Evolutionary conservation across 495 filamentous ascomycete genomes (phyloP).

Genomic region (Articulospora tetracladia): DNA sequence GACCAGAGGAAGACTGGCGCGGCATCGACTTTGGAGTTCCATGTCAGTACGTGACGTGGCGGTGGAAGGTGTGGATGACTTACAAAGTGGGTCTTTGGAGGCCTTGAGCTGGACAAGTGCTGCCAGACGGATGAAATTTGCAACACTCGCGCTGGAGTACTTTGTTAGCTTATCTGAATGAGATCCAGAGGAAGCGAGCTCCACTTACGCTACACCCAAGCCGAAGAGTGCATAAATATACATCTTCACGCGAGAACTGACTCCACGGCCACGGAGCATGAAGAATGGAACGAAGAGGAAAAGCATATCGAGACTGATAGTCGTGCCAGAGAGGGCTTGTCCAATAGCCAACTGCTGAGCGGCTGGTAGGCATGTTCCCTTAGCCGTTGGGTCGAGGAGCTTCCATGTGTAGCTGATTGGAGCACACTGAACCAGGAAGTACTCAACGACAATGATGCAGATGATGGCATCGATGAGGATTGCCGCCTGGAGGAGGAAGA

Average conservation of each 20-base stretch:
- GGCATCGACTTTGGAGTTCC: constrained; percentile 11
- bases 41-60: neutral
- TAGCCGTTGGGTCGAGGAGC: constrained; percentile 4
- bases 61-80: neutral
- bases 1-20: constrained; percentile 17
- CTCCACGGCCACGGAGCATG: constrained; percentile 4
- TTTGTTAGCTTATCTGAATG: neutral
- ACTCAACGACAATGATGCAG: constrained; percentile 7
- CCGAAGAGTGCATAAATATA: constrained; percentile 11
- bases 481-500: neutral
- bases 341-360: constrained; percentile 10
- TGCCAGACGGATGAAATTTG: constrained; percentile 16
- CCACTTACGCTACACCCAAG: constrained; percentile 11
- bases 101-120: constrained; percentile 7
- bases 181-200: neutral
- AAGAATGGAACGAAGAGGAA: constrained; percentile 17
- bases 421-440: constrained; percentile 10
- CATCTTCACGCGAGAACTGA: neutral
- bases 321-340: constrained; percentile 7
- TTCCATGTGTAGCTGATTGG: constrained; percentile 13
- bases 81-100: constrained; percentile 12
- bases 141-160: constrained; percentile 8
- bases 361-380: constrained; percentile 1
- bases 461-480: constrained; percentile 13
- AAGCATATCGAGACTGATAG: constrained; percentile 13